Evolutionary conservation across 108 stramenopile species (phyloP).

Genomic region (Cyclostephanos tholiformis): DNA sequence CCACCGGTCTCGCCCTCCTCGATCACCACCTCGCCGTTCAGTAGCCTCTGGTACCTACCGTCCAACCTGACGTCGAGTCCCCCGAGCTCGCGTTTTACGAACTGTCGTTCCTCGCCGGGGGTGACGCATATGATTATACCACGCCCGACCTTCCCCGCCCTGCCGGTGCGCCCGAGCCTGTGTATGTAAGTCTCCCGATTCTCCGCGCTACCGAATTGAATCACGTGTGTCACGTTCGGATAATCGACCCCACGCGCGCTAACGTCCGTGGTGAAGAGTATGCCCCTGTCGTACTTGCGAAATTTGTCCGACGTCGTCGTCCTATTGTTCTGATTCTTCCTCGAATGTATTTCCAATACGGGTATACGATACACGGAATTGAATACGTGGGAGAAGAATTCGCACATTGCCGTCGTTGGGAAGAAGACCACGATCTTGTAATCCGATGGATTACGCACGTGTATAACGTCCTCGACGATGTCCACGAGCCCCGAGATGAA

Average conservation of each 20-base stretch:
- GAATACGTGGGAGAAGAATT: conserved; percentile 75
- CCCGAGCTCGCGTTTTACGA: conserved; percentile 35
- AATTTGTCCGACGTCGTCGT: conserved; percentile 60
- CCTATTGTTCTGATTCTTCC: conserved; percentile 71
- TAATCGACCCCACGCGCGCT: conserved; percentile 86
- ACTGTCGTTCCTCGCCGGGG: conserved; percentile 24
- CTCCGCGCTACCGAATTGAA: conserved; percentile 78
- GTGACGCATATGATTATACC: conserved; percentile 45
- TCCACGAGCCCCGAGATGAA: conserved; percentile 48
- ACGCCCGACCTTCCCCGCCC: conserved; percentile 64
- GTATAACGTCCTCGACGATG: conserved; percentile 44
- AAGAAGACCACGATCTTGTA: conserved; percentile 85
- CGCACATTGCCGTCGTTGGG: conserved; percentile 69
- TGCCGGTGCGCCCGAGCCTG: conserved; percentile 83
- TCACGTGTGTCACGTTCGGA: conserved; percentile 73
- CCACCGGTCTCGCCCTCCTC: conserved; percentile 24
- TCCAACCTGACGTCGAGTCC: conserved; percentile 42
- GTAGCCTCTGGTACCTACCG: conserved; percentile 34
- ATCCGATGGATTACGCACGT: conserved; percentile 78
- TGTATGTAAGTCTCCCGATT: conserved; percentile 80
- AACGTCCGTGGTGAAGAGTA: conserved; percentile 82
- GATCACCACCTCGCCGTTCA: conserved; percentile 34
- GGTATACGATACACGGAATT: conserved; percentile 52
- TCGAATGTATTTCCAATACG: conserved; percentile 82
- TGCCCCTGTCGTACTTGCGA: conserved; percentile 47